Conservation (phyloP, 805 yeast genomes). For the Saccharomycodes ludwigii region DNA sequence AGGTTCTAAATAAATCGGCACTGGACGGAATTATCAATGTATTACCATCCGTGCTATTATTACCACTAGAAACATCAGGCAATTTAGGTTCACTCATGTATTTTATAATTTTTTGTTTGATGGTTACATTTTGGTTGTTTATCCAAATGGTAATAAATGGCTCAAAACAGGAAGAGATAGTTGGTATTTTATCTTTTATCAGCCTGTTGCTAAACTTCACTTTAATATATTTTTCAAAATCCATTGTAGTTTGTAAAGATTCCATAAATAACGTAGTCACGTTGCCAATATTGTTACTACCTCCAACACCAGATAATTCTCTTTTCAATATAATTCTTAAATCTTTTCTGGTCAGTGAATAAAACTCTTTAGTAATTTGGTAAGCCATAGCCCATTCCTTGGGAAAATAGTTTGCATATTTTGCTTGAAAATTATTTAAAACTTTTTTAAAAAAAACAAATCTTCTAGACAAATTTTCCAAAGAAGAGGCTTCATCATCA, state of each 20-base stretch:
- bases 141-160: slow-evolving; percentile 84
- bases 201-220: slow-evolving; percentile 40
- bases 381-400: slow-evolving; percentile 57
- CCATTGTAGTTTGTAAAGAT: slow-evolving; percentile 64
- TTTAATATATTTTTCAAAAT: slow-evolving; percentile 67
- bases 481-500: slow-evolving; percentile 86
- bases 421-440: slow-evolving; percentile 43
- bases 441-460: slow-evolving; percentile 71
- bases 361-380: slow-evolving; percentile 48
- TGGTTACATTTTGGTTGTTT: slow-evolving; percentile 58
- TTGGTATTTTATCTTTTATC: slow-evolving; percentile 22
- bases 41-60: slow-evolving; percentile 33
- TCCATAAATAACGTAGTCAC: slow-evolving; percentile 48
- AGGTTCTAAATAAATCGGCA: slow-evolving; percentile 72
- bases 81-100: slow-evolving; percentile 49
- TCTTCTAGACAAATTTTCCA: slow-evolving; percentile 76
- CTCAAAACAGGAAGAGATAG: slow-evolving; percentile 60
- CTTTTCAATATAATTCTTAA: slow-evolving; percentile 40
- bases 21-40: slow-evolving; percentile 74
- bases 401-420: slow-evolving; percentile 47
- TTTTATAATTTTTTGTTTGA: slow-evolving; percentile 50
- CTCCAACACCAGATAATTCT: slow-evolving; percentile 18
- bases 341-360: slow-evolving; percentile 58
- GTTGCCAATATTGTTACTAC: not conserved
- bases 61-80: slow-evolving; percentile 31